Evolutionary conservation across 78 protist genomes (phyloP).

Genomic region (Fonticula alba): DNA sequence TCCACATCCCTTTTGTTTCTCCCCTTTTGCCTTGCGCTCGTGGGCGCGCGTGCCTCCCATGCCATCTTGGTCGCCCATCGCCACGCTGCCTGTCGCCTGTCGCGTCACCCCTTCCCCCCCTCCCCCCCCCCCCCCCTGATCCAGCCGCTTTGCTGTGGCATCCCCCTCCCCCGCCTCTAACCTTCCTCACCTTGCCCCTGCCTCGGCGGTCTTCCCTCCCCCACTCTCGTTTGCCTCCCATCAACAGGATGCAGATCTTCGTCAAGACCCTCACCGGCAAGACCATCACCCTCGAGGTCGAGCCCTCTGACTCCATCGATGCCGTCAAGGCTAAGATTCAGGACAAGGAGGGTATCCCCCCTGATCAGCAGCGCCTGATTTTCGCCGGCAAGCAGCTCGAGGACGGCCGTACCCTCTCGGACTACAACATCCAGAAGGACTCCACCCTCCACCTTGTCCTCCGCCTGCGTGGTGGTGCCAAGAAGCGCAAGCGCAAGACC

Average conservation of each 20-base stretch:
- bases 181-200: no score
- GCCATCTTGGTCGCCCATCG: no score
- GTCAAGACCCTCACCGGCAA: conserved; percentile 67
- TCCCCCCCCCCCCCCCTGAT: no score
- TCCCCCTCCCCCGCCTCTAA: no score
- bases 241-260: conserved; percentile 67
- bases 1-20: no score
- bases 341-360: conserved; percentile 98
- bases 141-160: no score
- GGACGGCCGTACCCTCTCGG: conserved; percentile 76
- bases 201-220: no score
- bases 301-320: conserved; percentile 84
- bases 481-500: conserved; percentile 93
- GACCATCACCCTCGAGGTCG: conserved; percentile 83
- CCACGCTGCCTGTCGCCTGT: no score
- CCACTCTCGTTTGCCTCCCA: no score
- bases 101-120: no score
- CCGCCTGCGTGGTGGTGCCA: conserved; percentile 89
- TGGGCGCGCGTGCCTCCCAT: no score
- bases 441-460: conserved; percentile 48
- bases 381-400: conserved; percentile 98
- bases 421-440: conserved; percentile 81
- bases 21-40: no score
- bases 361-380: conserved; percentile 95
- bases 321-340: conserved; percentile 88